Conservation (phyloP, 176 grass and related monocot species). For the Carex pumila region DNA sequence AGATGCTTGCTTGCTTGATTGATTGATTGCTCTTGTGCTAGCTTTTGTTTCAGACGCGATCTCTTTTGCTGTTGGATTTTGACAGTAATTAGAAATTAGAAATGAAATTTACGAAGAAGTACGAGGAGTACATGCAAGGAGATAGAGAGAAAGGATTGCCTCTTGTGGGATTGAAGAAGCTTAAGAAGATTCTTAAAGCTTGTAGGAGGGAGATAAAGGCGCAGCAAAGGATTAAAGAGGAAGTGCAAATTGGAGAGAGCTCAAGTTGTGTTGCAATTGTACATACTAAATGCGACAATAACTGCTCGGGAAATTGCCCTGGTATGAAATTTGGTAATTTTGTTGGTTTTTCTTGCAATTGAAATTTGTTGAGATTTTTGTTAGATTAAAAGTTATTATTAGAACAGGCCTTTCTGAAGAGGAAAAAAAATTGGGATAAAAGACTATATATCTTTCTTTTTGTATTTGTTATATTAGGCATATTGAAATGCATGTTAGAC, state of each 20-base stretch:
- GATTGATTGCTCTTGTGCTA: too few species aligned
- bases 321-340: too few species aligned
- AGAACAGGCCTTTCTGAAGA: not conserved
- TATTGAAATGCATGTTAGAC: not conserved
- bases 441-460: not conserved
- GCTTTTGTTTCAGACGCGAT: too few species aligned
- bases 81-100: not conserved
- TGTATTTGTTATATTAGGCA: not conserved
- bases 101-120: conserved; percentile 92
- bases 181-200: conserved; percentile 81
- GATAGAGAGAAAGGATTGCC: conserved; percentile 52
- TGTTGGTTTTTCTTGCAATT: not conserved
- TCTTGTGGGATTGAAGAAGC: conserved; percentile 56
- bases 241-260: not conserved
- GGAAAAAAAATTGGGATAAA: not conserved
- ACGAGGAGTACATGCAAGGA: conserved; percentile 66
- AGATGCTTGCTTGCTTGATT: too few species aligned
- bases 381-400: not conserved
- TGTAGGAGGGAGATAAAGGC: conserved; percentile 31
- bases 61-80: not conserved
- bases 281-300: conserved; percentile 1
- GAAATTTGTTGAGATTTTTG: not conserved
- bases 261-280: not conserved
- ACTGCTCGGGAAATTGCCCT: conserved; percentile 39
- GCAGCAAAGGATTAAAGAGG: not conserved